Conservation (phyloP, 345 rosid genomes). For the Zanthoxylum bungeanum region DNA sequence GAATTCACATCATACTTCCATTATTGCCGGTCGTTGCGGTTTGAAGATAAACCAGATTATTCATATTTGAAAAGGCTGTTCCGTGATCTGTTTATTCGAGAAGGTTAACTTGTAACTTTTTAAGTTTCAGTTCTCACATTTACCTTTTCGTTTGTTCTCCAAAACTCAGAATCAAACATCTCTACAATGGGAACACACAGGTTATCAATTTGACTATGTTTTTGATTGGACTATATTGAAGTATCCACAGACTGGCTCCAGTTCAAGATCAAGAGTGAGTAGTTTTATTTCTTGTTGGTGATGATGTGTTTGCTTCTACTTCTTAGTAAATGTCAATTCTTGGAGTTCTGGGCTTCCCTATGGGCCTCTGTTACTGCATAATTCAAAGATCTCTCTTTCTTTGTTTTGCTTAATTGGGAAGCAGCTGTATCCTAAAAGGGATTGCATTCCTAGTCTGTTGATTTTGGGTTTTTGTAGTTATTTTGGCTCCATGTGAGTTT, state of each 20-base stretch:
- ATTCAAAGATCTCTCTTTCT: too few species aligned
- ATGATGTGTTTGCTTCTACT: not conserved
- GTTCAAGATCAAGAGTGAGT: slow-evolving; percentile 78
- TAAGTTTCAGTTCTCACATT: not conserved
- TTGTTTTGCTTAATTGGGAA: too few species aligned
- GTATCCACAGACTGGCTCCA: slow-evolving; percentile 78
- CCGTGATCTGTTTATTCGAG: slow-evolving; percentile 89
- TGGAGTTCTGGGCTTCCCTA: too few species aligned
- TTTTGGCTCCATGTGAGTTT: too few species aligned
- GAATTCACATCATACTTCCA: slow-evolving; percentile 96
- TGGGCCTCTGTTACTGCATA: too few species aligned
- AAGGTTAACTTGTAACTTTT: slow-evolving; percentile 45
- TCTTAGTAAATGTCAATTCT: too few species aligned
- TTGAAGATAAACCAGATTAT: slow-evolving; percentile 99
- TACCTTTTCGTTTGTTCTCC: not conserved
- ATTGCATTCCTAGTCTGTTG: too few species aligned
- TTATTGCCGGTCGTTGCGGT: slow-evolving; percentile 87
- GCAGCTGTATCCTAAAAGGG: too few species aligned
- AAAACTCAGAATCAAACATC: slow-evolving; percentile 1
- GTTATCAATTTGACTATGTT: slow-evolving; percentile 87
- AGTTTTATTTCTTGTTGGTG: slow-evolving; percentile 2
- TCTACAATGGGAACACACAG: slow-evolving; percentile 35
- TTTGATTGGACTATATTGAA: slow-evolving; percentile 95
- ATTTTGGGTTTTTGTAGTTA: too few species aligned
- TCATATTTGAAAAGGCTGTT: slow-evolving; percentile 92